Conservation (phyloP, 164 flowering plant genomes). For the Aristolochia contorta region DNA sequence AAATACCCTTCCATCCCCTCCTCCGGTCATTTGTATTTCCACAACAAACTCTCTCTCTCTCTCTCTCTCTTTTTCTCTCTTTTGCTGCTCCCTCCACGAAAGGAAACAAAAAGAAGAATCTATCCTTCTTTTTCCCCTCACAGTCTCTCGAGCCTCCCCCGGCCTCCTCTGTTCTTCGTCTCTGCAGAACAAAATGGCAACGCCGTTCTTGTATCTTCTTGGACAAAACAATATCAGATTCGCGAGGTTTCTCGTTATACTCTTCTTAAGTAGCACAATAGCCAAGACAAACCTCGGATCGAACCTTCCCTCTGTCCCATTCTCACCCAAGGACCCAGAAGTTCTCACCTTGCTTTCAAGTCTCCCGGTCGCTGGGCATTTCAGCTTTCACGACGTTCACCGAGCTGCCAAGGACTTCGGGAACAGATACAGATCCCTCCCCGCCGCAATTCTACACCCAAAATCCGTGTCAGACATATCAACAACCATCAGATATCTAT, state of each 20-base stretch:
- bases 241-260: conserved; percentile 23
- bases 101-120: neutral
- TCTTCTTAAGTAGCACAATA: conserved; percentile 31
- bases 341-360: conserved; percentile 21
- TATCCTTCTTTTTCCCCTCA: too few species aligned
- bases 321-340: conserved; percentile 1
- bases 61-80: conserved; percentile 5
- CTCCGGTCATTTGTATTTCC: conserved; percentile 21
- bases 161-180: conserved; percentile 5
- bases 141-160: conserved; percentile 7
- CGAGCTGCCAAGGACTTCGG: conserved; percentile 79
- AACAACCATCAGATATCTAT: conserved; percentile 37
- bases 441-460: conserved; percentile 59
- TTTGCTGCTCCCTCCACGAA: conserved; percentile 17
- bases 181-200: conserved; percentile 22
- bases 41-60: neutral
- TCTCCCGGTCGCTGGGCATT: conserved; percentile 36
- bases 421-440: conserved; percentile 41
- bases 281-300: conserved; percentile 33
- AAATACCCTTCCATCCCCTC: conserved; percentile 37
- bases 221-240: conserved; percentile 17
- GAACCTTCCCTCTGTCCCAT: conserved; percentile 16
- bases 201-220: conserved; percentile 17
- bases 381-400: conserved; percentile 32
- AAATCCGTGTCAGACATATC: conserved; percentile 61